Evolutionary conservation across 805 yeast genomes (phyloP).

Genomic region (Cyberlindnera veronae): DNA sequence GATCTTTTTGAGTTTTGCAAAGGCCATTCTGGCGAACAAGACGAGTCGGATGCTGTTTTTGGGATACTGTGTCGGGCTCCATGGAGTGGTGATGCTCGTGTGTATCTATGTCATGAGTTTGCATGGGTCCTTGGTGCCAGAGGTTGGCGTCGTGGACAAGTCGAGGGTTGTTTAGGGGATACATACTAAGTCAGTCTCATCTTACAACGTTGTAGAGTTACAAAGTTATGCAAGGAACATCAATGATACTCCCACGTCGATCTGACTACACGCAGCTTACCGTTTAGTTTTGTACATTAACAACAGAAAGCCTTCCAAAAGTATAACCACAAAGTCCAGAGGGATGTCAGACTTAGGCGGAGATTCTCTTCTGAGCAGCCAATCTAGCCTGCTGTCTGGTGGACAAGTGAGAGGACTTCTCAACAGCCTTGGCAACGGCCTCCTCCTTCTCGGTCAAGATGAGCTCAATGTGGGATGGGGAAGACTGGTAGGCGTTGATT

Average conservation of each 20-base stretch:
- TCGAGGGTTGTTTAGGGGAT: neutral
- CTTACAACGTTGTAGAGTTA: too few relatives aligned
- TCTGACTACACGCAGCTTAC: neutral
- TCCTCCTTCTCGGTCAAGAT: constrained; percentile 94
- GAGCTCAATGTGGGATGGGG: constrained; percentile 98
- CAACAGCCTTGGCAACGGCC: constrained; percentile 87
- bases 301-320: constrained; percentile 9
- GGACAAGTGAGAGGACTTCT: constrained; percentile 69
- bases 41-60: constrained; percentile 70
- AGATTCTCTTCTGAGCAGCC: constrained; percentile 81
- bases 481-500: constrained; percentile 97
- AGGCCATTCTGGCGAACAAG: constrained; percentile 71
- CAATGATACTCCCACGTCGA: too few relatives aligned
- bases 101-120: constrained; percentile 51
- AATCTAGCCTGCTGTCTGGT: constrained; percentile 92
- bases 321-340: constrained; percentile 1
- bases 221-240: too few relatives aligned
- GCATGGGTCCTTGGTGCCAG: constrained; percentile 28
- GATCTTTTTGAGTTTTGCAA: constrained; percentile 66
- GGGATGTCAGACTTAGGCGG: constrained; percentile 44
- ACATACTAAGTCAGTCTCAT: too few relatives aligned
- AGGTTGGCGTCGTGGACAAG: constrained; percentile 5
- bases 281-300: constrained; percentile 12
- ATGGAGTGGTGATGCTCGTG: constrained; percentile 64
- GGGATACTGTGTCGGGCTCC: constrained; percentile 70